Conservation (phyloP, 2,329 filamentous ascomycete species). For the Ascochyta fabae region DNA sequence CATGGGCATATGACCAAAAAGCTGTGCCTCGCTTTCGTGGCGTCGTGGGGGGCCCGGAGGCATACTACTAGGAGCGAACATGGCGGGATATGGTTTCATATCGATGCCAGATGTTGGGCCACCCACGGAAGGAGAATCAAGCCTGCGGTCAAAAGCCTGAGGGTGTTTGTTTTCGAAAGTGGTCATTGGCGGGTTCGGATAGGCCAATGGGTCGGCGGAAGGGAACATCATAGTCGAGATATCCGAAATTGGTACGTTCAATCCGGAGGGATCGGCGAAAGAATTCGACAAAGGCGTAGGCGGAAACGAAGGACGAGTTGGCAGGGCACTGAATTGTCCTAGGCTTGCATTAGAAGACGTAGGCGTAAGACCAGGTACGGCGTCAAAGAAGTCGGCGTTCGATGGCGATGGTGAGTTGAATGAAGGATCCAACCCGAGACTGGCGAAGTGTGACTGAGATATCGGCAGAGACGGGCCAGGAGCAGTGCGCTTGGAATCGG, state of each 20-base stretch:
- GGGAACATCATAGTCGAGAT: conserved; percentile 83
- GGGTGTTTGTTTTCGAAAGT: conserved; percentile 55
- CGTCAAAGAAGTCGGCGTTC: conserved; percentile 39
- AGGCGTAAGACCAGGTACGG: conserved; percentile 42
- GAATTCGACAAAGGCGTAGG: conserved; percentile 39
- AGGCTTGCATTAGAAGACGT: conserved; percentile 41
- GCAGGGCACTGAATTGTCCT: conserved; percentile 33
- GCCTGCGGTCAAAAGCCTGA: conserved; percentile 36
- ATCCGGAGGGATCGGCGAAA: conserved; percentile 37
- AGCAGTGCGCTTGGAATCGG: conserved; percentile 36
- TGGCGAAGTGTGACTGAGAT: conserved; percentile 38
- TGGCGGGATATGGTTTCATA: conserved; percentile 34
- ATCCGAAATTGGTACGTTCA: conserved; percentile 65
- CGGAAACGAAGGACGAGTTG: conserved; percentile 39
- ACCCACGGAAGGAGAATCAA: conserved; percentile 25
- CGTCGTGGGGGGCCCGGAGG: conserved; percentile 24
- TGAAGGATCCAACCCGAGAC: conserved; percentile 34
- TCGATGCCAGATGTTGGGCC: conserved; percentile 36
- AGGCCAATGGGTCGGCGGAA: conserved; percentile 77
- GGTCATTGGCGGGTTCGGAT: conserved; percentile 77
- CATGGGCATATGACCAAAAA: conserved; percentile 73
- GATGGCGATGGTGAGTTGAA: conserved; percentile 38
- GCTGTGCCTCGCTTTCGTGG: conserved; percentile 72
- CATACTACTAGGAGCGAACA: conserved; percentile 32
- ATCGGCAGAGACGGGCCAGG: conserved; percentile 35